Base-by-base conservation (phyloP, 202 grass and related monocot genomes). In the Setaria viridis region DNA sequence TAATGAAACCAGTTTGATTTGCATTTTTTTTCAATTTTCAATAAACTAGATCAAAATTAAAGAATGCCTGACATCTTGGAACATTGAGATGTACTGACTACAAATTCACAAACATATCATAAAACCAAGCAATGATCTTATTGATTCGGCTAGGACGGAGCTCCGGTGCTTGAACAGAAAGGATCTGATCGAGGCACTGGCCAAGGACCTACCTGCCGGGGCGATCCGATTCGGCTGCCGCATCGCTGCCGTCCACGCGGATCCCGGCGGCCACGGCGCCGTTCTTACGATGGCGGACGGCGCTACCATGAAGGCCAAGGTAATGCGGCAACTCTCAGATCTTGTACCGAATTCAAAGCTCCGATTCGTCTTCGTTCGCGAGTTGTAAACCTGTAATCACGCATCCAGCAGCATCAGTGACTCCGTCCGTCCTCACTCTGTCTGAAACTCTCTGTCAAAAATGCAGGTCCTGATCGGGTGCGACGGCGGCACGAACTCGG, bases 121-220 rank as follows among this genome's bases (percentile, higher is more conserved):
- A n/a, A 58, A 9, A 3, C 15, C 53, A 21, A 21, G 2, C 42
- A 46, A 25, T 25, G 15, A 71, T 46, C 2, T 29, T 45, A 0
- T 2, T 32, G n/a, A 17, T 25, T n/a, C 12, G 29, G 1, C 4
- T 11, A 88, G 80, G 55, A 72, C 1, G 45, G 90, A 94, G 51
- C 14, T 87, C 39, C 82, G 92, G 15, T 94, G 85, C 59, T 50
- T 94, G 62, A 90, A 86, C 72, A 92, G 92, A 41, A 87, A 84
- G 20, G 57, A 90, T 19, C 80, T 92, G 15, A 64, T 94, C 43
- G 76, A 81, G 78, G 79, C 82, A 42, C 42, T 94, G 78, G 80
- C 79, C 43, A 62, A 49, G 29, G 70, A 73, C 45, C 76, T 92
- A 34, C 92, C 87, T 3, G 46, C 39, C 34, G 75, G 84, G 17